Evolutionary conservation across 495 filamentous ascomycete genomes (phyloP).

Genomic region (Aspergillus bertholletiae): DNA sequence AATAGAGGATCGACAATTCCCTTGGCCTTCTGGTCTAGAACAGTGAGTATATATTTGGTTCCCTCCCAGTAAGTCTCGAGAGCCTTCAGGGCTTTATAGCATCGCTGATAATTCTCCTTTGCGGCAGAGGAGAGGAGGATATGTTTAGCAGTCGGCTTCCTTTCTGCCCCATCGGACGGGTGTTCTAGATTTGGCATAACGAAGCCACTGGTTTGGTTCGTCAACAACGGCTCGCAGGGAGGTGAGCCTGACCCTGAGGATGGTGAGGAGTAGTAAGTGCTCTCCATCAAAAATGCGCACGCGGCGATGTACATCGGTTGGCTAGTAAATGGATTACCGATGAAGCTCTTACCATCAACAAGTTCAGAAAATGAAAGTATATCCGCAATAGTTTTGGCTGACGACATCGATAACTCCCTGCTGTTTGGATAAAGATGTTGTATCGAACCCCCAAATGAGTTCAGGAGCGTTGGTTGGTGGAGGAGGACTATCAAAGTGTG

Average conservation of each 20-base stretch:
- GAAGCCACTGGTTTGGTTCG: slow-evolving; percentile 40
- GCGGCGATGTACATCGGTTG: slow-evolving; percentile 89
- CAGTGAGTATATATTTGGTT: slow-evolving; percentile 79
- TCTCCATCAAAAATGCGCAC: slow-evolving; percentile 81
- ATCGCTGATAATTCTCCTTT: slow-evolving; percentile 75
- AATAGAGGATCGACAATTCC: slow-evolving; percentile 79
- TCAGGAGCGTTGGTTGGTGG: slow-evolving; percentile 75
- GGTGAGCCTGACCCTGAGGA: slow-evolving; percentile 31
- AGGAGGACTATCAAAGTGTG: slow-evolving; percentile 81
- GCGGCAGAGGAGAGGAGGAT: slow-evolving; percentile 70
- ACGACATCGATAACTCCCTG: slow-evolving; percentile 78
- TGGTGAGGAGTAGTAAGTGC: slow-evolving; percentile 48
- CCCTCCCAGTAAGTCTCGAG: slow-evolving; percentile 80
- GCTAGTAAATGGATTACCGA: slow-evolving; percentile 82
- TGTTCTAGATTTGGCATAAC: slow-evolving; percentile 39
- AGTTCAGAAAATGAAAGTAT: slow-evolving; percentile 77
- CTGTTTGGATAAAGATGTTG: slow-evolving; percentile 72
- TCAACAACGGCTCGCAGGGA: slow-evolving; percentile 28
- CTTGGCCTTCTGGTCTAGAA: slow-evolving; percentile 81
- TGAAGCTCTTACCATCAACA: slow-evolving; percentile 74
- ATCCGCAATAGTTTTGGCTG: slow-evolving; percentile 84
- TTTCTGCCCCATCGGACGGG: slow-evolving; percentile 28
- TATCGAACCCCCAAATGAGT: slow-evolving; percentile 68
- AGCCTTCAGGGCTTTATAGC: slow-evolving; percentile 74
- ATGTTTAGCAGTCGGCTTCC: slow-evolving; percentile 60